These are phyloP conservation scores for Fistulinella prunicolor DNA, from an alignment of 768 basidiomycete genomes.

Conservation along the genomic window DNA sequence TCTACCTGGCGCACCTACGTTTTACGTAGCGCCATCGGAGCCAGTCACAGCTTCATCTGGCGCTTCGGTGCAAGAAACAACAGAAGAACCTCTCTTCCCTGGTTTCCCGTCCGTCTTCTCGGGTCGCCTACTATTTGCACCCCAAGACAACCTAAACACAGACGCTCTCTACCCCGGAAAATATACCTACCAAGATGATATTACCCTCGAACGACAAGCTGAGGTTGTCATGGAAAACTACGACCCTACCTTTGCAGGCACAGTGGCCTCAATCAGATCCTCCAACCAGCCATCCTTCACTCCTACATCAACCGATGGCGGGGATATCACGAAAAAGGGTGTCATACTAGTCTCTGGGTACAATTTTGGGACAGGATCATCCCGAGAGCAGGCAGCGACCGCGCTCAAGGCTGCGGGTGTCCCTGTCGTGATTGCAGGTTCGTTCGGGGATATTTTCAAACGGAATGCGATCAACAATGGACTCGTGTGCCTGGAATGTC, in stretches of 20 bases:
- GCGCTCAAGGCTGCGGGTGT: conserved; percentile 93
- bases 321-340: conserved; percentile 47
- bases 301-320: conserved; percentile 3
- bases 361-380: conserved; percentile 98
- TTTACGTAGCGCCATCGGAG: conserved; percentile 45
- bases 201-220: conserved; percentile 91
- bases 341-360: conserved; percentile 88
- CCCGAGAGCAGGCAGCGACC: conserved; percentile 97
- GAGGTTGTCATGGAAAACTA: conserved; percentile 99
- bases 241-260: conserved; percentile 79
- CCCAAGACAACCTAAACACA: conserved; percentile 97
- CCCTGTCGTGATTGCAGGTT: conserved; percentile 93
- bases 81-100: conserved; percentile 64
- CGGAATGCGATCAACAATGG: conserved; percentile 99
- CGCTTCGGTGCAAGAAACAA: conserved; percentile 18
- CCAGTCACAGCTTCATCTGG: conserved; percentile 29
- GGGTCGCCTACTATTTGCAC: conserved; percentile 86
- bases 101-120: conserved; percentile 83
- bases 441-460: conserved; percentile 99
- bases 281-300: conserved; percentile 19
- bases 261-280: conserved; percentile 48
- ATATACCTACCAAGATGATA: conserved; percentile 99
- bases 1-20: conserved; percentile 49
- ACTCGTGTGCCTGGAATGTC: conserved; percentile 90
- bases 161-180: conserved; percentile 99